Evolutionary conservation across 2,329 filamentous ascomycete species (phyloP).

Genomic region (Fusarium citri): DNA sequence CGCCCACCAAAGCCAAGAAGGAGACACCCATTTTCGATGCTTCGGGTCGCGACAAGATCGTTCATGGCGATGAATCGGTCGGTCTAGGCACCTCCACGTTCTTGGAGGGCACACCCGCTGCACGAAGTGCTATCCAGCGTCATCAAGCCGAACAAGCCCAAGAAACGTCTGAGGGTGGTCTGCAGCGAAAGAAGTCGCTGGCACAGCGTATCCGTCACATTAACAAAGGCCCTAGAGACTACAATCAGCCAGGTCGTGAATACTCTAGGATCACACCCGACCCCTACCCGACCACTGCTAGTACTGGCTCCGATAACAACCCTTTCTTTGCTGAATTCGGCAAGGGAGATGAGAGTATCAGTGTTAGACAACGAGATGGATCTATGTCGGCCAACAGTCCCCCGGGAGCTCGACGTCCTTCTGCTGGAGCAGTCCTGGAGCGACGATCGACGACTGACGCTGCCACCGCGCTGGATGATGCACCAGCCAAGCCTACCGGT

Average conservation of each 20-base stretch:
- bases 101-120: slow-evolving; percentile 91
- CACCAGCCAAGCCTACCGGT: slow-evolving; percentile 64
- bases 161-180: slow-evolving; percentile 67
- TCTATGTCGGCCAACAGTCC: slow-evolving; percentile 68
- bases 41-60: slow-evolving; percentile 71
- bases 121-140: slow-evolving; percentile 80
- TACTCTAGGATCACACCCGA: slow-evolving; percentile 58
- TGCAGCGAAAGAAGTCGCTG: slow-evolving; percentile 93
- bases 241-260: slow-evolving; percentile 65
- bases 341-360: slow-evolving; percentile 65
- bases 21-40: slow-evolving; percentile 74
- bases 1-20: slow-evolving; percentile 50
- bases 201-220: slow-evolving; percentile 92
- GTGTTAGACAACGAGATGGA: slow-evolving; percentile 55
- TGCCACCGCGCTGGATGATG: slow-evolving; percentile 53
- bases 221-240: slow-evolving; percentile 74
- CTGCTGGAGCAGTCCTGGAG: slow-evolving; percentile 63
- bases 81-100: slow-evolving; percentile 96
- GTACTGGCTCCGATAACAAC: slow-evolving; percentile 62
- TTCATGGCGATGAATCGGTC: slow-evolving; percentile 85
- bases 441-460: slow-evolving; percentile 73
- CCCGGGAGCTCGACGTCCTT: slow-evolving; percentile 55
- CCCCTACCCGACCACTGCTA: slow-evolving; percentile 50
- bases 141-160: slow-evolving; percentile 76
- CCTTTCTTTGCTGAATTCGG: slow-evolving; percentile 87